Evolutionary conservation across 2,329 filamentous ascomycete genomes (phyloP).

Genomic region (Sclerotinia glacialis): DNA sequence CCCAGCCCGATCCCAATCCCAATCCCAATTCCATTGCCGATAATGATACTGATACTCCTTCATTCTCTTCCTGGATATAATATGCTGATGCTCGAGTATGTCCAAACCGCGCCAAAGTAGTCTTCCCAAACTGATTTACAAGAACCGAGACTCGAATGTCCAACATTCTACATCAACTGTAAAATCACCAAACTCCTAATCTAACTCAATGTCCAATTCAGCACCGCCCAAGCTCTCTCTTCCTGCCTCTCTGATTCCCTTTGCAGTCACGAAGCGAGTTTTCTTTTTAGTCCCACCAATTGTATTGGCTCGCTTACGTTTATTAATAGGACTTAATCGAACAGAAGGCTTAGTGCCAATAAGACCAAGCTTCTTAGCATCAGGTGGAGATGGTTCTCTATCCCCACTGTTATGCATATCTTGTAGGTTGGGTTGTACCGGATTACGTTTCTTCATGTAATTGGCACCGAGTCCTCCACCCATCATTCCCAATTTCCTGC

Average conservation of each 20-base stretch:
- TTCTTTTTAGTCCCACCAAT: constrained; percentile 56
- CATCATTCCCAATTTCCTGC: constrained; percentile 61
- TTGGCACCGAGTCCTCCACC: constrained; percentile 66
- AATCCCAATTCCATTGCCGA: background rate
- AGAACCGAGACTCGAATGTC: background rate
- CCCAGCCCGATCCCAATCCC: background rate
- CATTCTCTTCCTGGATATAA: constrained; percentile 15
- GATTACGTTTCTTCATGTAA: constrained; percentile 54
- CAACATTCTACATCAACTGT: background rate
- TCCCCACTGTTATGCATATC: constrained; percentile 18
- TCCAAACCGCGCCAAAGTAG: constrained; percentile 10
- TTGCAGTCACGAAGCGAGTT: constrained; percentile 75
- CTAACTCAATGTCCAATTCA: constrained; percentile 16
- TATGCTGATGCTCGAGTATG: constrained; percentile 6
- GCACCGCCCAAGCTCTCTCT: constrained; percentile 66
- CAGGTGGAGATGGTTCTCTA: constrained; percentile 39
- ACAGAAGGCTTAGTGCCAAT: constrained; percentile 46
- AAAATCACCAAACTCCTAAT: constrained; percentile 8
- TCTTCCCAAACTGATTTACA: background rate
- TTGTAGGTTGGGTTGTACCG: constrained; percentile 21
- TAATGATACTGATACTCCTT: background rate
- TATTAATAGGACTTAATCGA: constrained; percentile 54
- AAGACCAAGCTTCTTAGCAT: constrained; percentile 48
- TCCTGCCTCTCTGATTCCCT: constrained; percentile 73
- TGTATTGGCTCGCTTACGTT: constrained; percentile 54